Conservation (phyloP, 2,329 filamentous ascomycete species). For the Diaporthe capsici region DNA sequence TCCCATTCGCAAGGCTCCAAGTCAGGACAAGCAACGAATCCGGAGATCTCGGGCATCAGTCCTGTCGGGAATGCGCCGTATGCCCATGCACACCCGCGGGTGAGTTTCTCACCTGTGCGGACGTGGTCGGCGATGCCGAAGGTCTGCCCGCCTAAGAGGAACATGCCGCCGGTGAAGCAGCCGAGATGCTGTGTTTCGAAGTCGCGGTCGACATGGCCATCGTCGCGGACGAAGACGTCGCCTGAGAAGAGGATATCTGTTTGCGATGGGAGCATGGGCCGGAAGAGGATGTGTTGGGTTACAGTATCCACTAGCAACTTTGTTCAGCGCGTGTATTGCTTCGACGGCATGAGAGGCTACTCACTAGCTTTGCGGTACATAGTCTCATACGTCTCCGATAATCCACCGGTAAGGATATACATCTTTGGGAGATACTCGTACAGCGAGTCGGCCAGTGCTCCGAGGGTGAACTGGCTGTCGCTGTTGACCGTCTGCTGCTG, state of each 20-base stretch:
- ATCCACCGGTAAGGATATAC: constrained; percentile 73
- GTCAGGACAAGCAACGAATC: constrained; percentile 55
- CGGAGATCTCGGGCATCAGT: constrained; percentile 68
- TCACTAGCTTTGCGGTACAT: constrained; percentile 72
- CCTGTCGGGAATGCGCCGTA: constrained; percentile 65
- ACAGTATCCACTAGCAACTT: background rate
- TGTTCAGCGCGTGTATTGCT: background rate
- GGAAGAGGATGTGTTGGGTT: constrained; percentile 74
- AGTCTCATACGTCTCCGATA: constrained; percentile 68
- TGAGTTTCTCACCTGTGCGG: constrained; percentile 57
- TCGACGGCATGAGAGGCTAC: constrained; percentile 53
- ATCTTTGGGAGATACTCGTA: constrained; percentile 59
- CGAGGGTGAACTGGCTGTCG: constrained; percentile 57
- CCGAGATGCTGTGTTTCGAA: constrained; percentile 53
- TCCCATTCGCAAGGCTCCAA: constrained; percentile 51
- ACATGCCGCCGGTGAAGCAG: constrained; percentile 60
- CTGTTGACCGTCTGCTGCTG: constrained; percentile 50
- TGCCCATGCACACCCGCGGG: constrained; percentile 65
- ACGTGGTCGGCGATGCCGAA: constrained; percentile 58
- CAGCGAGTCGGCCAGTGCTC: constrained; percentile 56
- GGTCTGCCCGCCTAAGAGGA: constrained; percentile 55
- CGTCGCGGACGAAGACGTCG: background rate
- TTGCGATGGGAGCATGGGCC: constrained; percentile 71
- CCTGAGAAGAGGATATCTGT: constrained; percentile 73
- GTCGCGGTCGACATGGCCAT: constrained; percentile 36